Evolutionary conservation across 257 asterid species (phyloP).

Genomic region (Salvia hispanica): DNA sequence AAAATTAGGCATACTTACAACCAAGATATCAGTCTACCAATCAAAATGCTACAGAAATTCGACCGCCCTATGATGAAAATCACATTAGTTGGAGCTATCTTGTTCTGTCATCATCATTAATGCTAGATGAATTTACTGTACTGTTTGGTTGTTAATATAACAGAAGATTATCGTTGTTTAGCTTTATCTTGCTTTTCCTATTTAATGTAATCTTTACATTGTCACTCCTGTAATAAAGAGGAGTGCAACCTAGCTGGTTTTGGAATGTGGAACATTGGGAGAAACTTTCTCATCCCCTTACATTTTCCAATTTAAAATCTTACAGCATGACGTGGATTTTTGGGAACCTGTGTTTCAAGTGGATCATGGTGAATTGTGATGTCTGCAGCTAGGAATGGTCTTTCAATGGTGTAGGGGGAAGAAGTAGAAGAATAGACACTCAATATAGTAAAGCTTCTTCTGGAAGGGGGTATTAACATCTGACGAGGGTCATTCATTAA

Average conservation of each 20-base stretch:
- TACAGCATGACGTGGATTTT: not conserved
- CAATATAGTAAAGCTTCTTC: too few species aligned
- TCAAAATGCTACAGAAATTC: not conserved
- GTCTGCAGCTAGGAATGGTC: not conserved
- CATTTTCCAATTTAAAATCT: not conserved
- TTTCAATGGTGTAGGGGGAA: not conserved
- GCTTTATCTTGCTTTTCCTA: not conserved
- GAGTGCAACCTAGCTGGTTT: not conserved
- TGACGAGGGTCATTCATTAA: too few species aligned
- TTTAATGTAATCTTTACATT: not conserved
- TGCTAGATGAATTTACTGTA: not conserved
- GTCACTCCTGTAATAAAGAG: not conserved
- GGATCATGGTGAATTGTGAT: not conserved
- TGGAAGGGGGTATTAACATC: too few species aligned
- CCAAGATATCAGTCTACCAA: not conserved
- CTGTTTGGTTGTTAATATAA: not conserved
- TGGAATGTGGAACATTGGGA: not conserved
- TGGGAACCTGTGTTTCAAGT: not conserved
- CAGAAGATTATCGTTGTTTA: not conserved
- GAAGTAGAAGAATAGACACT: not conserved
- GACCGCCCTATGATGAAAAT: not conserved
- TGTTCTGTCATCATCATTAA: not conserved
- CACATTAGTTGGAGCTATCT: not conserved
- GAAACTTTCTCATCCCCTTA: not conserved
- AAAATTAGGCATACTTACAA: constrained; percentile 12